Base-by-base conservation (phyloP, 2,329 filamentous ascomycete genomes). In the Stagonosporopsis tanaceti region DNA sequence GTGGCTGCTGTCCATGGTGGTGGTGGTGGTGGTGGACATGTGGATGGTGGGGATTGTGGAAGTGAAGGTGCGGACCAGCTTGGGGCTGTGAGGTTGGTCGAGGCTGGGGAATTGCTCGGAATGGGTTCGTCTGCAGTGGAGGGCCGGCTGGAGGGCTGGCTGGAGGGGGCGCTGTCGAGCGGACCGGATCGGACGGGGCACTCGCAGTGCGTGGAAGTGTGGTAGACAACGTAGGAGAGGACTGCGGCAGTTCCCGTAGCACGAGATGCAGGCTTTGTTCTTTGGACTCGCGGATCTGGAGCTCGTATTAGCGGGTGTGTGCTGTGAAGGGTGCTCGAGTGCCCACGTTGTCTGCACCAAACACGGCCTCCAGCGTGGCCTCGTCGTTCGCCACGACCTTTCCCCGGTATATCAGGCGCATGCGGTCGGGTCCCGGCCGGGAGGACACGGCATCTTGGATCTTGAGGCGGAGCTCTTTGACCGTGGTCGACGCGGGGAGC, bases 351-450 rank as follows among this genome's bases (percentile, higher is more conserved):
- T 80, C 76, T 15, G 79, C 73, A 38, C 82, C 81, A 59, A 88
- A 78, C 4, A 86, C 76, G 34, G 79, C 76, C 28, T 74, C 72
- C 53, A 89, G 71, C 0, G 78, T 81, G 35, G 80, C 78, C 22
- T 76, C 73, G 57, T 84, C 79, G 61, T 83, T 78, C 6, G 78
- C 68, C 6, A 88, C 77, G 27, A 82, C 79, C 53, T 82, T 78
- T 20, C 86, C 86, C 47, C 80, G 76, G 63, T 86, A 87, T 20
- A 88, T 86, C 56, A 89, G 70, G 40, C 85, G 79, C 74, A 88
- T 86, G 40, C 77, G 73, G 39, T 76, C 76, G 5, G 69, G 63
- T 6, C 66, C 60, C 6, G 76, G 76, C 44, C 66, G 66, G 2
- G 70, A 71, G 37, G 82, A 77, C n/a, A 87, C 70, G 9, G 77